phyloP scores from a whole-genome alignment of 148 eudicot species.

The Diospyros kaki region DNA sequence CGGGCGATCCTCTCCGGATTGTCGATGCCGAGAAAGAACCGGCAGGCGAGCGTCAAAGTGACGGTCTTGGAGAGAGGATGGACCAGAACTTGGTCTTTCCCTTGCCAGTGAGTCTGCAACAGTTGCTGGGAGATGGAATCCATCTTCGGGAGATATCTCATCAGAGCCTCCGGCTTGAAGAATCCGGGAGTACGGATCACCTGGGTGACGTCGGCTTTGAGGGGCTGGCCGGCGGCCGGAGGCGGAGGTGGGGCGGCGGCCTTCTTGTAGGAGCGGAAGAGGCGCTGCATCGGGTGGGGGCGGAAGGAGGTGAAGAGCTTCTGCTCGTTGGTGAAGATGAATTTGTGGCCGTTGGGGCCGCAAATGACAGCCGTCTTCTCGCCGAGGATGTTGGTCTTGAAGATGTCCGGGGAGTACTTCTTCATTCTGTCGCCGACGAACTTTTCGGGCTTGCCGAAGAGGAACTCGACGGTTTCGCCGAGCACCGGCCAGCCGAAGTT shows the following conservation, averaged over 20 bases:
- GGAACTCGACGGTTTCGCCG: conserved; percentile 6
- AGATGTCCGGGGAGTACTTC: conserved; percentile 4
- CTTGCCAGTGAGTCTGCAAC: conserved; percentile 3
- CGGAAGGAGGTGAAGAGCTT: conserved; percentile 14
- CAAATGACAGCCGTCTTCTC: conserved; percentile 8
- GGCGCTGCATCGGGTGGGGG: conserved; percentile 2
- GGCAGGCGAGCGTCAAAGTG: conserved; percentile 15
- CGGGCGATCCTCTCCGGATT: conserved; percentile 13
- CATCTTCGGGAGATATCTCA: not conserved
- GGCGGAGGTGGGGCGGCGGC: not conserved
- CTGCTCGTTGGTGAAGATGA: conserved; percentile 5
- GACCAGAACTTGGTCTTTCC: not conserved
- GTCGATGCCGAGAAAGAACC: conserved; percentile 18
- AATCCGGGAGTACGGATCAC: not conserved
- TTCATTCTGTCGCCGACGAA: conserved; percentile 8
- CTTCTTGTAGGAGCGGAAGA: conserved; percentile 7
- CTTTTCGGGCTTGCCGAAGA: conserved; percentile 2
- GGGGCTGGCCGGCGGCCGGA: not conserved
- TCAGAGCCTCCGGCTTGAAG: not conserved
- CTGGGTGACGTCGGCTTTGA: not conserved
- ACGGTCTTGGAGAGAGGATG: conserved; percentile 10
- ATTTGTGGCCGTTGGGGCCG: conserved; percentile 5
- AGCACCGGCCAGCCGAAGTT: conserved; percentile 9
- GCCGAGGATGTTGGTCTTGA: conserved; percentile 8
- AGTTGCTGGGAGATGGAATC: not conserved